Base-by-base conservation (phyloP, 2,329 filamentous ascomycete species). In the Sclerotinia spermophila region DNA sequence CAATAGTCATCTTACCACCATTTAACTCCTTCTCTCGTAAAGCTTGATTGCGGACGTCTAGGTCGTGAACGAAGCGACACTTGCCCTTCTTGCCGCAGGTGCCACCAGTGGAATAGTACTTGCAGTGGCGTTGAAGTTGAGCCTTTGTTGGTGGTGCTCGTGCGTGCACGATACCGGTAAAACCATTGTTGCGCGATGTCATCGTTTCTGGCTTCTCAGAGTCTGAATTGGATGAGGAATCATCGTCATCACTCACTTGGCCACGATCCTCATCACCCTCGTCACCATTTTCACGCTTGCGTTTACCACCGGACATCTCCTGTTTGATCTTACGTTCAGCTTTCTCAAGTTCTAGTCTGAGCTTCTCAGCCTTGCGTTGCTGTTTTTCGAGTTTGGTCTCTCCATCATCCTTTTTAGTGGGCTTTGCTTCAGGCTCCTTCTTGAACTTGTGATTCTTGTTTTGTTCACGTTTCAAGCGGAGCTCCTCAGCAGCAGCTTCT, bases 81-180 rank as follows among this genome's bases (percentile, higher is more conserved):
- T 90, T 90, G 87, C 87, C 87, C 85, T 90, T 90, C 84, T 91
- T 91, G 67, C 88, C 89, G 81, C 89, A 91, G 71, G 84, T 89
- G 72, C 89, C 89, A 74, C 89, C 89, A 67, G 88, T 90, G 53
- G 88, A 89, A 78, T 86, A 91, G 80, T 91, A 91, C 81, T 91
- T 91, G 86, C 89, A 91, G 77, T 90, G 88, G 74, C 86, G 87
- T 66, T 86, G 84, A 56, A 89, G 84, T 76, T 90, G 88, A 65
- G 88, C 87, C 79, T 86, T 83, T 73, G 85, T 79, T 74, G 85
- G 81, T 74, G 85, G 81, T 70, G 85, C 79, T 73, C 80, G 69
- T 53, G 45, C 35, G 21, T 53, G 45, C 10, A 38, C 74, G 56
- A 75, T 72, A 69, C 68, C 74, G 45, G 74, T 72, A 59, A 74